Base-by-base conservation (phyloP, 2,329 filamentous ascomycete genomes). In the Fusarium sp. region DNA sequence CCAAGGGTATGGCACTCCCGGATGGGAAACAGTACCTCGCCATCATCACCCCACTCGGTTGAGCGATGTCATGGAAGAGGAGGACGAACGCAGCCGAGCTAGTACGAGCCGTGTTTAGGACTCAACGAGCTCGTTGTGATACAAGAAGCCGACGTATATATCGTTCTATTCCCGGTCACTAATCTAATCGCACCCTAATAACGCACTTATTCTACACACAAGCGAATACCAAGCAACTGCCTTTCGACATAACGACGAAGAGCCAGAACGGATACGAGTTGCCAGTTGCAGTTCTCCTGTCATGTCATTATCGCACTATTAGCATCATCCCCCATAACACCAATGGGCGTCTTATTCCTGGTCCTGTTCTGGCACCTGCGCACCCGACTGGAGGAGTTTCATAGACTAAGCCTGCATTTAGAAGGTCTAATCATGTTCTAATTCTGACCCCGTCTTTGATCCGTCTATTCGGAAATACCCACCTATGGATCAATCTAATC, bases 31-130 rank as follows among this genome's bases (percentile, higher is more conserved):
- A n/a, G 83, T 93, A 67, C 90, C 91, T 26, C 86, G 89, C 57
- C 94, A 97, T 78, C 92, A 96, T 71, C 93, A 97, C 79, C 94
- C 94, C 0, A 97, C 94, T 10, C 84, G 94, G 58, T 83, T 97
- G 67, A 97, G 93, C 77, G 94, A 97, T 79, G 94, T 97, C 30
- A 85, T 96, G 31, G 91, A 94, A 75, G 93, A 93, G 75, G 91
- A 97, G 68, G 92, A 96, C 71, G 93, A 97, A 79, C 85, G 89
- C 51, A 92, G 91, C 76, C 87, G 91, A 23, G 92, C 91, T 15
- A 92, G 91, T 71, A 89, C 89, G 68, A 89, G 86, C 74, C 85
- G 86, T 33, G 73, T 73, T 40, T 78, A 78, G 72, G 72, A 74
- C 38, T 73, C 69, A 23, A 42, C 53, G 42, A 67, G 59, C 54